Conservation (phyloP, 106 monocot species). For the Acorus gramineus region DNA sequence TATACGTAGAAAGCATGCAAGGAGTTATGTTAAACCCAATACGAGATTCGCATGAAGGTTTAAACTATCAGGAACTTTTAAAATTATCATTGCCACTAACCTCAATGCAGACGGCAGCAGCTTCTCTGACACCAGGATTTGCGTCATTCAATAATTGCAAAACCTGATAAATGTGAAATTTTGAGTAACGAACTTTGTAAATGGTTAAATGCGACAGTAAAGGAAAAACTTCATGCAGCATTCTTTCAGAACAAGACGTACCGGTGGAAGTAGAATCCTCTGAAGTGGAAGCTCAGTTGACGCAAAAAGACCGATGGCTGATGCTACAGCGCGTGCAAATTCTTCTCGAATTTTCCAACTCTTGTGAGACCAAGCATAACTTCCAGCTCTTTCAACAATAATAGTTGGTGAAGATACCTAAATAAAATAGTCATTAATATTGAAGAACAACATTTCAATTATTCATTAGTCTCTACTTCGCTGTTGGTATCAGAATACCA, state of each 20-base stretch:
- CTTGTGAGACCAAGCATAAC: slow-evolving; percentile 89
- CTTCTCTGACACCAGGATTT: slow-evolving; percentile 87
- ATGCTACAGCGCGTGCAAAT: slow-evolving; percentile 72
- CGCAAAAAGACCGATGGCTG: slow-evolving; percentile 89
- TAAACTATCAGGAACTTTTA: no score
- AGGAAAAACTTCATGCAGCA: background rate
- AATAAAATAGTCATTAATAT: background rate
- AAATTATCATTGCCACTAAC: slow-evolving; percentile 20
- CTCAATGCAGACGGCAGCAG: slow-evolving; percentile 81
- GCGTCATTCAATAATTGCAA: slow-evolving; percentile 79
- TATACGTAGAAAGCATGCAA: no score
- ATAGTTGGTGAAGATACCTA: slow-evolving; percentile 98
- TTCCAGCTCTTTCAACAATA: slow-evolving; percentile 96
- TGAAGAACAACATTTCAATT: no score
- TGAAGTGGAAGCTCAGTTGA: slow-evolving; percentile 86
- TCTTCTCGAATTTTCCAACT: slow-evolving; percentile 98
- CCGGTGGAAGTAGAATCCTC: slow-evolving; percentile 78
- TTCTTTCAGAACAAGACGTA: slow-evolving; percentile 25
- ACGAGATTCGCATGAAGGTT: no score
- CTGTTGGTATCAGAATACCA: no score
- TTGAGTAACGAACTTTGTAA: background rate
- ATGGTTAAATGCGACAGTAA: background rate
- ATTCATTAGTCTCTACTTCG: no score
- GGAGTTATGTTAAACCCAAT: no score
- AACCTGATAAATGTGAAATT: slow-evolving; percentile 38